Evolutionary conservation across 2,329 filamentous ascomycete species (phyloP), one percentile per base, ranked within the genome.

Genomic region (Stemphylium vesicarium): DNA sequence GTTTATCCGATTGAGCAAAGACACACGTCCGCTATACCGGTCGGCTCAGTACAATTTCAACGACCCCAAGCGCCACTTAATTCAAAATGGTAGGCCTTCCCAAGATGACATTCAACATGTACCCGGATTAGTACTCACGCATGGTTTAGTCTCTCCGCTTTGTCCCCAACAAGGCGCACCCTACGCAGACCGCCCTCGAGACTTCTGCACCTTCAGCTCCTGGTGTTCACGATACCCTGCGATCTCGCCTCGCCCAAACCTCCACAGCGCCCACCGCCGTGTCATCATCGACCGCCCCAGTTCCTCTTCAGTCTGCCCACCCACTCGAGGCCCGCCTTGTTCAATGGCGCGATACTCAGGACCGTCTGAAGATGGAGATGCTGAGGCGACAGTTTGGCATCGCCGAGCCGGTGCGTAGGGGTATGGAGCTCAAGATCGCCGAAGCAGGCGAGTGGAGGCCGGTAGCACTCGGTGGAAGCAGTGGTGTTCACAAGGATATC

Each of bases 391-490:
- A 91, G 41, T 98, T 92, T 77, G 95, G 95, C 63, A 88, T 97
- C 69, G 91, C 90, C 22, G 95, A 98, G 84, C 95, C 95, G 3
- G 87, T 98, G 69, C 87, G 92, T 53, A 87, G 94, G 50, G 91
- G 89, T 58, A 97, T 99, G 95, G 95, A 99, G 82, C 83, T 96
- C 75, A 91, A 92, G 85, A 94, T 96, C 73, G 88, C 91, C 15
- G 81, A 86, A 59, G 87, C 89, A 57, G 89, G 91, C 62, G 87
- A 91, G 77, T 96, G 92, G 89, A 84, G 87, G 69, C 92, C 92
- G 43, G 80, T 85, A 66, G 87, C 85, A 40, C 80, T 96, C 51
- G 84, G 86, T 39, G 86, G 88, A 33, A 78, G 80, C 42, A 83
- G 85, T 10, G 86, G 87, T 71, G 82, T 98, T 46, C 93, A 97